phyloP scores from a whole-genome alignment of 139 green algal genomes.

The Mychonastes homosphaera region DNA sequence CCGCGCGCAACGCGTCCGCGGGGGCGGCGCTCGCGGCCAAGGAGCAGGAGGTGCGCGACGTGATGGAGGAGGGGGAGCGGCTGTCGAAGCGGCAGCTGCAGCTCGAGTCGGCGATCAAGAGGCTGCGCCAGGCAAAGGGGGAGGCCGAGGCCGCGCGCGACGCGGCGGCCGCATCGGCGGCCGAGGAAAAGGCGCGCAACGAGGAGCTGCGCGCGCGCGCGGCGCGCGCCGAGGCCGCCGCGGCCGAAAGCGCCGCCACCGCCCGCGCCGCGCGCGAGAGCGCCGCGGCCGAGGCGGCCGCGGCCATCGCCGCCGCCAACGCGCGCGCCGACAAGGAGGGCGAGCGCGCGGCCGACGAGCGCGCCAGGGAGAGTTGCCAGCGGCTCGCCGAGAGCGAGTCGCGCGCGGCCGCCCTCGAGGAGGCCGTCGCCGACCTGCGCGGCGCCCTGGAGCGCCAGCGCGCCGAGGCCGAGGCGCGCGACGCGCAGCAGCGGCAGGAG shows the following conservation, averaged over 20 bases:
- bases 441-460: constrained; percentile 51
- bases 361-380: constrained; percentile 26
- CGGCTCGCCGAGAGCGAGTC: constrained; percentile 45
- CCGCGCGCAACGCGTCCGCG: too few species aligned
- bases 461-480: constrained; percentile 39
- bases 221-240: too few species aligned
- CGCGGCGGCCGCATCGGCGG: too few species aligned
- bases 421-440: constrained; percentile 41
- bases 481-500: constrained; percentile 54
- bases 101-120: constrained; percentile 62
- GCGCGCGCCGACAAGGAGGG: too few species aligned
- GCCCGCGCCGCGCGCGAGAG: too few species aligned
- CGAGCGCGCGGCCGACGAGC: constrained; percentile 50
- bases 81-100: constrained; percentile 68
- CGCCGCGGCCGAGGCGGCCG: too few species aligned
- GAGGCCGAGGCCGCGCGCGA: constrained; percentile 23
- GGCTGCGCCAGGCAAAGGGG: constrained; percentile 42
- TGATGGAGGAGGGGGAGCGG: constrained; percentile 56
- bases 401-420: constrained; percentile 45
- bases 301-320: too few species aligned
- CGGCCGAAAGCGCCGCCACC: too few species aligned
- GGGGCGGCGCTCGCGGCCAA: too few species aligned
- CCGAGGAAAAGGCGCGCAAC: too few species aligned
- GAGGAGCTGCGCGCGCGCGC: too few species aligned
- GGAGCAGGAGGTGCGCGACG: too few species aligned